Percentiles rank a stretch among this genome's conserved stretches.
These are phyloP conservation scores for Epichloe hybrida DNA, from an alignment of 2,329 filamentous ascomycete genomes.

Conservation along the genomic window DNA sequence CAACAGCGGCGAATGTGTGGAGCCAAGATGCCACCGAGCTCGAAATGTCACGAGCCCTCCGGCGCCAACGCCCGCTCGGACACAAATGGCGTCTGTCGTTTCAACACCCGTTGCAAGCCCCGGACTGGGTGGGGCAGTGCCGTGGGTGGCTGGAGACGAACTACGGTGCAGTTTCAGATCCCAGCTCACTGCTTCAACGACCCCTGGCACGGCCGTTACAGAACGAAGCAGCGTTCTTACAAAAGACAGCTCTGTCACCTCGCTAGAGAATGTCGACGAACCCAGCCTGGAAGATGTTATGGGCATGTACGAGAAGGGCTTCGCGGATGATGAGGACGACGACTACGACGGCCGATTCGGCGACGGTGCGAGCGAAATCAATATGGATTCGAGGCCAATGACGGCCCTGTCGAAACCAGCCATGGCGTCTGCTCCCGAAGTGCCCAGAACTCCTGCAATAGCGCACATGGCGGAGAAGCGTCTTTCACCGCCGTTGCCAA, in stretches of 20 bases:
- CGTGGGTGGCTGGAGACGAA: constrained; percentile 39
- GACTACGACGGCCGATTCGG: constrained; percentile 19
- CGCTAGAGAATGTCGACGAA: constrained; percentile 39
- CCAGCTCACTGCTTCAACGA: constrained; percentile 39
- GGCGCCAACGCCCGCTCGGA: constrained; percentile 13
- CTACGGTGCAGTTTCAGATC: constrained; percentile 43
- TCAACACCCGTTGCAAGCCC: constrained; percentile 19
- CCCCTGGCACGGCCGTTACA: constrained; percentile 51
- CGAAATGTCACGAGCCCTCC: constrained; percentile 16
- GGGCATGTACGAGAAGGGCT: constrained; percentile 54
- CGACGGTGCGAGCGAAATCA: constrained; percentile 3
- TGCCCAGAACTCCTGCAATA: background rate
- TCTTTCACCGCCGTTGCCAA: constrained; percentile 8
- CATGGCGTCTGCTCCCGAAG: background rate
- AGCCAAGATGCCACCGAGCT: constrained; percentile 17
- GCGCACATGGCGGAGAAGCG: constrained; percentile 9
- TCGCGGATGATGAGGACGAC: constrained; percentile 32
- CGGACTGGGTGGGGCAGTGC: constrained; percentile 21
- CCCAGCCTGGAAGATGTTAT: constrained; percentile 56
- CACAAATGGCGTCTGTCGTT: constrained; percentile 15
- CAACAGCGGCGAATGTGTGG: constrained; percentile 27
- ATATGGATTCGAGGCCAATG: constrained; percentile 2
- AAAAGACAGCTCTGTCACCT: constrained; percentile 63
- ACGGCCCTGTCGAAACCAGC: constrained; percentile 6
- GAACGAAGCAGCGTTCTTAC: constrained; percentile 74